Evolutionary conservation across 192 early-diverging fungal species (phyloP).

Genomic region (Podila minutissima): DNA sequence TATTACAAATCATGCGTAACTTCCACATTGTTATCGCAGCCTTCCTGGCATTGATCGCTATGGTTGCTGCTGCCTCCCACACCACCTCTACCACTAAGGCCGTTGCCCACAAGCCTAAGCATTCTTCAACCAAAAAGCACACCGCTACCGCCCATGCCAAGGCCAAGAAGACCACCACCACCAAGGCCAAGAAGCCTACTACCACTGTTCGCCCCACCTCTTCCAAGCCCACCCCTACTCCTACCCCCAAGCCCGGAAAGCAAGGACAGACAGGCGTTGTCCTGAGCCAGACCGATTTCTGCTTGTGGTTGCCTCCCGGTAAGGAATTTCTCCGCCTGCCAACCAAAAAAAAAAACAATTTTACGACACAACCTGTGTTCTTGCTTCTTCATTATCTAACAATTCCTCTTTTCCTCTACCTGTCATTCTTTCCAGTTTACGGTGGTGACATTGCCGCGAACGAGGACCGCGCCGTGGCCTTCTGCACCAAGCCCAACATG

Average conservation of each 20-base stretch:
- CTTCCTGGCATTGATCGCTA: constrained; percentile 28
- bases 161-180: background rate
- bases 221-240: background rate
- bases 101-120: background rate
- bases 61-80: constrained; percentile 10
- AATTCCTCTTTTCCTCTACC: too few species aligned
- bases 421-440: background rate
- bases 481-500: constrained; percentile 28
- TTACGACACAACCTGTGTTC: too few species aligned
- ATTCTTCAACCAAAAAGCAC: background rate
- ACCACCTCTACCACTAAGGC: too few species aligned
- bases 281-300: constrained; percentile 21
- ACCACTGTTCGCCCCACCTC: background rate
- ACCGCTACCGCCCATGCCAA: background rate
- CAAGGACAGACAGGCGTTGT: constrained; percentile 24
- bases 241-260: background rate
- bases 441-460: constrained; percentile 19
- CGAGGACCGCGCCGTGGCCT: constrained; percentile 43
- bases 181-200: background rate
- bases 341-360: too few species aligned
- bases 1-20: too few species aligned
- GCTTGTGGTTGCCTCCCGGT: constrained; percentile 35
- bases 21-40: too few species aligned
- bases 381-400: too few species aligned
- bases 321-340: too few species aligned